Conservation (phyloP, 2,329 filamentous ascomycete genomes). For the Penicillium paneum region DNA sequence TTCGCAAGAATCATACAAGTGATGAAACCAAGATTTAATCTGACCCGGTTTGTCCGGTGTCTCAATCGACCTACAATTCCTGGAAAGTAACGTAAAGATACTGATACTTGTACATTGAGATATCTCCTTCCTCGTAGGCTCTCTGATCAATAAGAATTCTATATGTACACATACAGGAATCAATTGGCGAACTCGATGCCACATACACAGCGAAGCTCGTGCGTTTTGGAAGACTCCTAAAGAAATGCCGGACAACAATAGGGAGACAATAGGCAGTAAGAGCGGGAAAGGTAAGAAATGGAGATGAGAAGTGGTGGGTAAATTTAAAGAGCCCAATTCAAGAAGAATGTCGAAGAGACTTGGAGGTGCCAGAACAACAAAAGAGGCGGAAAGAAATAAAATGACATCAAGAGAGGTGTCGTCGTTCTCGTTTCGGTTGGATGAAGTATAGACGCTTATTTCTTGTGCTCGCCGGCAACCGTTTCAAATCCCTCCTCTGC, state of each 20-base stretch:
- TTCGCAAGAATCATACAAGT: background rate
- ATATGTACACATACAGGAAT: slow-evolving; percentile 18
- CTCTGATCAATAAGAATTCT: slow-evolving; percentile 6
- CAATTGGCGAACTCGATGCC: background rate
- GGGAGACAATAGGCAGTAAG: background rate
- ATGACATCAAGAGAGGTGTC: slow-evolving; percentile 8
- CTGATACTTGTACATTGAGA: slow-evolving; percentile 14
- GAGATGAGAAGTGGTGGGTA: background rate
- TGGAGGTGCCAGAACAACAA: slow-evolving; percentile 1
- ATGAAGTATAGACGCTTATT: slow-evolving; percentile 15
- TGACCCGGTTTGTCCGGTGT: background rate
- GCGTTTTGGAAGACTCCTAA: slow-evolving; percentile 4
- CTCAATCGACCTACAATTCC: background rate
- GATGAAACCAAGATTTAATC: background rate
- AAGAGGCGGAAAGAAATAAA: background rate
- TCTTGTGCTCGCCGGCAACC: slow-evolving; percentile 32
- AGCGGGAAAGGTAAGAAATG: background rate
- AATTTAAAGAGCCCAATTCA: background rate
- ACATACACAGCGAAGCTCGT: slow-evolving; percentile 3
- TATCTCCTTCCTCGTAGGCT: slow-evolving; percentile 3
- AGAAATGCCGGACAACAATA: slow-evolving; percentile 11
- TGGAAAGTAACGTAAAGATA: background rate
- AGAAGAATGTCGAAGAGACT: background rate
- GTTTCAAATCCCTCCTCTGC: slow-evolving; percentile 51
- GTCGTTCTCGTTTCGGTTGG: slow-evolving; percentile 11